Conservation (phyloP, 1,284 basidiomycete species). For the Sanghuangporus weigelae region DNA sequence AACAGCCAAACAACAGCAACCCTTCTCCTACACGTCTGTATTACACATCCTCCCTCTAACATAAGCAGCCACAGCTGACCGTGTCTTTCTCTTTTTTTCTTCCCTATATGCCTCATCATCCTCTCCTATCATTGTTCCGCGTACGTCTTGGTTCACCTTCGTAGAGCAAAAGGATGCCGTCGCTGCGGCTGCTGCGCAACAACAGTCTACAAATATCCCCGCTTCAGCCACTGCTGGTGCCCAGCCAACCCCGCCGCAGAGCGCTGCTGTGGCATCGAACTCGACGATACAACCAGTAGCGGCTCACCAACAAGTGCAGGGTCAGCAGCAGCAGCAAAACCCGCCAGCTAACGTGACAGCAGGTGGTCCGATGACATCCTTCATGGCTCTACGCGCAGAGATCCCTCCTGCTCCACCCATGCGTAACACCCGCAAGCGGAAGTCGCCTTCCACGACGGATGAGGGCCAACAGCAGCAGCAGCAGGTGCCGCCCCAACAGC, state of each 20-base stretch:
- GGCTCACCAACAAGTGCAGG: not conserved
- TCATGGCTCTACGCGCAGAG: slow-evolving; percentile 60
- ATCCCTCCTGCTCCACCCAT: slow-evolving; percentile 31
- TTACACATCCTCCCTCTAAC: not conserved
- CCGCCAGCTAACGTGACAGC: not conserved
- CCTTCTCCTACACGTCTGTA: slow-evolving; percentile 8
- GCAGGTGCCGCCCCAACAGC: slow-evolving; percentile 28
- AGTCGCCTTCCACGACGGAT: slow-evolving; percentile 29
- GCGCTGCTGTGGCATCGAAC: not conserved
- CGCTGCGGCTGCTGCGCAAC: not conserved
- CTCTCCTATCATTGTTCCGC: slow-evolving; percentile 10
- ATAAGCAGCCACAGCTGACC: slow-evolving; percentile 1
- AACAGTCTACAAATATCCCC: not conserved
- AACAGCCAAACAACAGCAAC: not conserved
- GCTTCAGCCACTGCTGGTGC: not conserved
- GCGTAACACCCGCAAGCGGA: slow-evolving; percentile 33
- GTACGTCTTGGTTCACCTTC: slow-evolving; percentile 14
- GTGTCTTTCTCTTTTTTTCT: slow-evolving; percentile 2
- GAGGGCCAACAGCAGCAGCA: slow-evolving; percentile 28
- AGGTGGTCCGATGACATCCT: slow-evolving; percentile 1
- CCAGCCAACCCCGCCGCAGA: not conserved
- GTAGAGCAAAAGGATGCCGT: slow-evolving; percentile 9
- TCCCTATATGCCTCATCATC: slow-evolving; percentile 4
- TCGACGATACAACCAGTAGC: not conserved
- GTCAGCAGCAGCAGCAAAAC: not conserved